Percentiles rank a stretch among this genome's conserved stretches.
Evolutionary conservation across 371 early-diverging fungal genomes (phyloP).

Genomic region (Choanephora cucurbitarum): DNA sequence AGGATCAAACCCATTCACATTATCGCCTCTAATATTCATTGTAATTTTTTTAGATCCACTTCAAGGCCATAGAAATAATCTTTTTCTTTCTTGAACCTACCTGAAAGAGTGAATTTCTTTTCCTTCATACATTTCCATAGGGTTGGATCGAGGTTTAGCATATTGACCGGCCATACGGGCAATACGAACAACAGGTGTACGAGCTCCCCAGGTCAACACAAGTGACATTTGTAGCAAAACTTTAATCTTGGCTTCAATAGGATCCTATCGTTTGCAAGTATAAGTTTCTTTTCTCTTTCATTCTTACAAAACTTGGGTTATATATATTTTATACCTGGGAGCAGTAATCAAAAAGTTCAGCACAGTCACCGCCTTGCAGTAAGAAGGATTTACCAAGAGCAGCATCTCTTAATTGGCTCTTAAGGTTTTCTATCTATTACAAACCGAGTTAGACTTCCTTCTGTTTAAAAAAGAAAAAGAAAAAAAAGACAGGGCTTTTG

Average conservation of each 20-base stretch:
- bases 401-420: slow-evolving; percentile 82
- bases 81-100: no score
- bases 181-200: slow-evolving; percentile 91
- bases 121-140: slow-evolving; percentile 88
- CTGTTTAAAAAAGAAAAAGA: not conserved
- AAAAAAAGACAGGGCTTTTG: no score
- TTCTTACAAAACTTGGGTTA: not conserved
- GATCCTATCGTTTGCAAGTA: slow-evolving; percentile 51
- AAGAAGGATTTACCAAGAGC: slow-evolving; percentile 91
- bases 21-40: slow-evolving; percentile 92
- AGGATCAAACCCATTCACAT: slow-evolving; percentile 93
- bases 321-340: slow-evolving; percentile 57
- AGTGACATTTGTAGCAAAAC: slow-evolving; percentile 96
- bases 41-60: no score
- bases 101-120: slow-evolving; percentile 75
- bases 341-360: slow-evolving; percentile 97
- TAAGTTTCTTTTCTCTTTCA: slow-evolving; percentile 1
- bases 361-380: slow-evolving; percentile 98
- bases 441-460: not conserved
- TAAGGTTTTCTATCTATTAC: slow-evolving; percentile 77
- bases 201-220: slow-evolving; percentile 91
- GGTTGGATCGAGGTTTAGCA: slow-evolving; percentile 95
- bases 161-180: slow-evolving; percentile 98
- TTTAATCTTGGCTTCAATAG: slow-evolving; percentile 93
- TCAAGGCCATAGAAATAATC: no score